Percentiles rank a stretch among this genome's conserved stretches.
phyloP scores from a whole-genome alignment of 2,329 filamentous ascomycete species.

The Tetracladium maxilliforme region DNA sequence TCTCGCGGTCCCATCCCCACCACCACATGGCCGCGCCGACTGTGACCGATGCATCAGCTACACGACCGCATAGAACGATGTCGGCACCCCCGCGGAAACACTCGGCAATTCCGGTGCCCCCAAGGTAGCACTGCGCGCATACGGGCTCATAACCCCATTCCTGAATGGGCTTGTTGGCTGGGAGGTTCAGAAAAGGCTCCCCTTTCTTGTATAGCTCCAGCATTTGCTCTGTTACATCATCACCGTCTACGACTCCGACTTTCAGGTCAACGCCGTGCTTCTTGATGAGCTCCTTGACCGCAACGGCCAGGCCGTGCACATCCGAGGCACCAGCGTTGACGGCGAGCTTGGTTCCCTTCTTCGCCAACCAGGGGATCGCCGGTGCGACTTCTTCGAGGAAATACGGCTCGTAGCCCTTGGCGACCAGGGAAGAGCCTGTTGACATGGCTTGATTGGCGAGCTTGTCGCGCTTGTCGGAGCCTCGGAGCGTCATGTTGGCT shows the following conservation, averaged over 20 bases:
- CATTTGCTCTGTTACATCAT: constrained; percentile 16
- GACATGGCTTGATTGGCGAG: constrained; percentile 26
- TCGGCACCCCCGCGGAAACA: neutral
- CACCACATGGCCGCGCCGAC: constrained; percentile 1
- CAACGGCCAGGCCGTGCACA: constrained; percentile 26
- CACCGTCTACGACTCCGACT: constrained; percentile 9
- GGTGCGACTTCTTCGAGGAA: constrained; percentile 9
- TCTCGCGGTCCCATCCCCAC: constrained; percentile 3
- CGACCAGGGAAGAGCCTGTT: no score
- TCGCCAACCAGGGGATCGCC: constrained; percentile 24
- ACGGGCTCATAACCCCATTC: constrained; percentile 2
- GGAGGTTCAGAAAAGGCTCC: constrained; percentile 23
- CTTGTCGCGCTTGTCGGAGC: constrained; percentile 7
- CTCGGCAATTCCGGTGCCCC: neutral
- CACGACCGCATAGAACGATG: neutral
- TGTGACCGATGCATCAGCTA: neutral
- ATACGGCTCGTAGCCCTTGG: constrained; percentile 33
- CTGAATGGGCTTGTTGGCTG: constrained; percentile 12
- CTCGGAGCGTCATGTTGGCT: constrained; percentile 14
- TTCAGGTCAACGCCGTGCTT: constrained; percentile 3
- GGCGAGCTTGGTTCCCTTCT: constrained; percentile 31
- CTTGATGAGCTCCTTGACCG: constrained; percentile 21
- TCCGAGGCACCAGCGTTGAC: constrained; percentile 40
- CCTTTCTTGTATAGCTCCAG: constrained; percentile 25
- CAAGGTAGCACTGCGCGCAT: neutral